Evolutionary conservation across 768 basidiomycete genomes (phyloP).

Genomic region (Phylloporus sp.): DNA sequence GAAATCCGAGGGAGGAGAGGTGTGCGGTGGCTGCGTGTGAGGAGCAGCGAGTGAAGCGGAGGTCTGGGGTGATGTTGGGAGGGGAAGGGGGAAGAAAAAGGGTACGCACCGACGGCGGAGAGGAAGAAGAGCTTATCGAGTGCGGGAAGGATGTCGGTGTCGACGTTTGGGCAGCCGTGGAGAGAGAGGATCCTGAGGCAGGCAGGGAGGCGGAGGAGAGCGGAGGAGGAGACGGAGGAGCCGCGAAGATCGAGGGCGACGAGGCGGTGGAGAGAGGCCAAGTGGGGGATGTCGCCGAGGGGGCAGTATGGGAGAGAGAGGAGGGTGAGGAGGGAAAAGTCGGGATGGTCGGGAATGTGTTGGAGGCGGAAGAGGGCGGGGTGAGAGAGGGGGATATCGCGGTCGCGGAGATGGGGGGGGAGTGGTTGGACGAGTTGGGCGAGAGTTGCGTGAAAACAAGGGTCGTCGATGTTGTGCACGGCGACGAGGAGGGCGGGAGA

Average conservation of each 20-base stretch:
- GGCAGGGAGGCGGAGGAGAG: slow-evolving; percentile 49
- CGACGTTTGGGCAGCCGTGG: slow-evolving; percentile 47
- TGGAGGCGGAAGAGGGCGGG: slow-evolving; percentile 53
- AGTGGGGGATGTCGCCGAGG: slow-evolving; percentile 42
- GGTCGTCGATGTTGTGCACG: slow-evolving; percentile 37
- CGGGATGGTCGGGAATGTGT: slow-evolving; percentile 43
- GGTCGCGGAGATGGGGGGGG: slow-evolving; percentile 32
- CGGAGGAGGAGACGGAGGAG: slow-evolving; percentile 48
- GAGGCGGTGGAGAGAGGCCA: slow-evolving; percentile 51
- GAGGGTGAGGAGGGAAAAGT: slow-evolving; percentile 63
- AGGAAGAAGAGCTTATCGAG: slow-evolving; percentile 53
- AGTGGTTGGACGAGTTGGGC: slow-evolving; percentile 55
- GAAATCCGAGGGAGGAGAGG: slow-evolving; percentile 24
- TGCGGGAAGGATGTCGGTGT: slow-evolving; percentile 37
- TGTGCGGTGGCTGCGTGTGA: slow-evolving; percentile 12
- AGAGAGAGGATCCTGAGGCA: slow-evolving; percentile 59
- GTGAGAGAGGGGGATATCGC: slow-evolving; percentile 52
- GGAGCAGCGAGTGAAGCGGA: slow-evolving; percentile 45
- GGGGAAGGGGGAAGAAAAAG: not conserved
- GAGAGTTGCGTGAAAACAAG: slow-evolving; percentile 58
- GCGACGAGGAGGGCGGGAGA: slow-evolving; percentile 41
- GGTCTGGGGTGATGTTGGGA: slow-evolving; percentile 32
- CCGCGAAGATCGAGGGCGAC: slow-evolving; percentile 60
- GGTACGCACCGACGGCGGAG: slow-evolving; percentile 51
- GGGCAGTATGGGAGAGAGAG: slow-evolving; percentile 52